These are phyloP conservation scores for Thalassiosira profunda DNA, from an alignment of 108 stramenopile species.

Conservation along the genomic window DNA sequence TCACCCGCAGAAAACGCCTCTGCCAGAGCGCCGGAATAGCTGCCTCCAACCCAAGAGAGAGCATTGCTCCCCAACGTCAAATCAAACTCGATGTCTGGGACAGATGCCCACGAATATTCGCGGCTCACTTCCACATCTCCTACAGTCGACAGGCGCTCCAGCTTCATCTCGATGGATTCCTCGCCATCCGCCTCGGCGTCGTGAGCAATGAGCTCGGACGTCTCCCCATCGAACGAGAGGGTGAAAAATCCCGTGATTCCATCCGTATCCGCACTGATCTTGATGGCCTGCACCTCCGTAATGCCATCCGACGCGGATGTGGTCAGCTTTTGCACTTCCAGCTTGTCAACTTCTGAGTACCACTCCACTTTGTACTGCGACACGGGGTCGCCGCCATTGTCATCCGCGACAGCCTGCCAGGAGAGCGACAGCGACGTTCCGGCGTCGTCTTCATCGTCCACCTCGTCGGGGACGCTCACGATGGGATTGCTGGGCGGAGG, in stretches of 20 bases:
- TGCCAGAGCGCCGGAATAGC: conserved; percentile 9
- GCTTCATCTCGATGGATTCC: conserved; percentile 58
- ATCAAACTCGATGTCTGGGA: conserved; percentile 52
- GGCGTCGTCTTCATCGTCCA: conserved; percentile 1
- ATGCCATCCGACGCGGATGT: conserved; percentile 68
- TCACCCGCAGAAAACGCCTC: conserved; percentile 38
- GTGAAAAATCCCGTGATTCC: conserved; percentile 82
- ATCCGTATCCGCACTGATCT: conserved; percentile 56
- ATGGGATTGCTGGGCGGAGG: conserved; percentile 11
- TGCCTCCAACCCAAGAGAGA: conserved; percentile 20
- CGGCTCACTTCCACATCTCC: conserved; percentile 79
- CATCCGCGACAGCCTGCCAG: conserved; percentile 46
- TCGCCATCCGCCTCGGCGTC: conserved; percentile 77
- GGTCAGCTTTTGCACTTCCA: conserved; percentile 83
- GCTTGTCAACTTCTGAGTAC: conserved; percentile 46
- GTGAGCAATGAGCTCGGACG: conserved; percentile 74
- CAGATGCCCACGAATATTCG: conserved; percentile 55
- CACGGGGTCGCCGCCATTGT: conserved; percentile 42
- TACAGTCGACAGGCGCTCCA: conserved; percentile 67
- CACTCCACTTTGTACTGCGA: conserved; percentile 62
- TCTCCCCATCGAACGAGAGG: conserved; percentile 67
- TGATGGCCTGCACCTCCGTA: conserved; percentile 64
- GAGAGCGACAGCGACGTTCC: conserved; percentile 54
- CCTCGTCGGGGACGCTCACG: conserved; percentile 26
- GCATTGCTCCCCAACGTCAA: conserved; percentile 39